Evolutionary conservation across 176 grass and related monocot genomes (phyloP).

Genomic region (Pontederia crassipes): DNA sequence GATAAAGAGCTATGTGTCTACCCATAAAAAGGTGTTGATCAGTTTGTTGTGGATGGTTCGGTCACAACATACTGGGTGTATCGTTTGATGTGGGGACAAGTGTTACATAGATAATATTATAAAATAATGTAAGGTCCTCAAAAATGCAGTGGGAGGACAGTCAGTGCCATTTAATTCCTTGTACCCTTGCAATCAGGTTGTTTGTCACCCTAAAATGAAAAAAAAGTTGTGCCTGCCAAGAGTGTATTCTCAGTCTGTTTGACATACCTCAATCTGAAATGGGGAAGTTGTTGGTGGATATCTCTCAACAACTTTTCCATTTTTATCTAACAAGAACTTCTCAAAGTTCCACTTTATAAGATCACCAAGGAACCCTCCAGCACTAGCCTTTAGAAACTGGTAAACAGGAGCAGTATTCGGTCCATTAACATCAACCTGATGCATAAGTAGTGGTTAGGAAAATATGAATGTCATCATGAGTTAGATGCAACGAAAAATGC

Average conservation of each 20-base stretch:
- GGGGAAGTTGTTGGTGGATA: conserved; percentile 96
- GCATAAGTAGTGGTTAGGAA: conserved; percentile 2
- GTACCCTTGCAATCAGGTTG: too few species aligned
- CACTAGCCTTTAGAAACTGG: conserved; percentile 89
- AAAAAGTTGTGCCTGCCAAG: too few species aligned
- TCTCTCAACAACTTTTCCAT: conserved; percentile 86
- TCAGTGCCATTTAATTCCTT: too few species aligned
- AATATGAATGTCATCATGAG: conserved; percentile 5
- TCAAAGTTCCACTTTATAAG: conserved; percentile 98
- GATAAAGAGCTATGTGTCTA: too few species aligned
- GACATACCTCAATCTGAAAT: conserved; percentile 85
- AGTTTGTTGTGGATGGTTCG: too few species aligned
- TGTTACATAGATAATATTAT: too few species aligned
- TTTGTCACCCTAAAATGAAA: too few species aligned
- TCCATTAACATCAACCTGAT: conserved; percentile 95
- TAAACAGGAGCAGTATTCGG: conserved; percentile 85
- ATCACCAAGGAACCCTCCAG: conserved; percentile 94
- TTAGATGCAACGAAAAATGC: not conserved
- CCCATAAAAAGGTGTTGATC: too few species aligned
- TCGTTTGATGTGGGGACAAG: too few species aligned
- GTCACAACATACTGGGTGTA: too few species aligned
- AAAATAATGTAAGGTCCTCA: too few species aligned
- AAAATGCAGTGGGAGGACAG: too few species aligned
- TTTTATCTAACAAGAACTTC: conserved; percentile 94
- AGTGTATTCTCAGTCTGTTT: not conserved